A percentile compares a stretch with the other conserved stretches of the same genome.
Evolutionary conservation across 1,284 basidiomycete species (phyloP).

Genomic region (Mixia osmundae): DNA sequence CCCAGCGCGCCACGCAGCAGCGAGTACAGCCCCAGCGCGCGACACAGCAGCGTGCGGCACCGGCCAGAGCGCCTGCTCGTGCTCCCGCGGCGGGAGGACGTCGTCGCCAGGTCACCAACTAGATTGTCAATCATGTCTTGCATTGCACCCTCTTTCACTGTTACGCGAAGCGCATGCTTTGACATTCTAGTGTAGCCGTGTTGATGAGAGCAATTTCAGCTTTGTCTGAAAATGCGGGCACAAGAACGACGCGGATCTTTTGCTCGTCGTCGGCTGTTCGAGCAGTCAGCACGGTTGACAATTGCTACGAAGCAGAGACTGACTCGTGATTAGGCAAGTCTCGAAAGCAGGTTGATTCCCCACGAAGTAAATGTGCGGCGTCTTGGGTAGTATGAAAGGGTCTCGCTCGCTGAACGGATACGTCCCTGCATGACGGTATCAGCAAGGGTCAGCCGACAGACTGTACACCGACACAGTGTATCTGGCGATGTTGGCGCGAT

Average conservation of each 20-base stretch:
- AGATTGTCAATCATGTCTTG: too few species aligned
- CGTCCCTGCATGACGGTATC: conserved; percentile 37
- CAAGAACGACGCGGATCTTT: conserved; percentile 42
- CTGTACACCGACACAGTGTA: conserved; percentile 41
- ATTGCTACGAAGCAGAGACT: conserved; percentile 16
- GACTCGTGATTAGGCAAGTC: conserved; percentile 38
- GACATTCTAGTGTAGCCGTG: conserved; percentile 31
- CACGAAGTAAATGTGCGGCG: conserved; percentile 76
- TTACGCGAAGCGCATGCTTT: conserved; percentile 18
- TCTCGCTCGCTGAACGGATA: conserved; percentile 75
- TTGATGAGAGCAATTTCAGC: conserved; percentile 40
- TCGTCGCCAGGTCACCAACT: too few species aligned
- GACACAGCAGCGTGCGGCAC: too few species aligned
- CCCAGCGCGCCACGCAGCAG: too few species aligned
- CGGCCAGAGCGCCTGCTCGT: too few species aligned
- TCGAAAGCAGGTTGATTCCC: conserved; percentile 71
- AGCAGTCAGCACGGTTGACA: conserved; percentile 10
- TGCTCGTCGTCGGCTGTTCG: conserved; percentile 18
- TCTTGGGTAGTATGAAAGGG: conserved; percentile 63
- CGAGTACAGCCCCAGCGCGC: too few species aligned
- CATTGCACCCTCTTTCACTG: too few species aligned
- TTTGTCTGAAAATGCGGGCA: conserved; percentile 53
- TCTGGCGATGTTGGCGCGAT: conserved; percentile 94
- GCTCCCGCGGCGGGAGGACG: too few species aligned
- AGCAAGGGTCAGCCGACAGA: background rate